phyloP scores from a whole-genome alignment of 1,139 yeast species.

The Suhomyces bribrorum region DNA sequence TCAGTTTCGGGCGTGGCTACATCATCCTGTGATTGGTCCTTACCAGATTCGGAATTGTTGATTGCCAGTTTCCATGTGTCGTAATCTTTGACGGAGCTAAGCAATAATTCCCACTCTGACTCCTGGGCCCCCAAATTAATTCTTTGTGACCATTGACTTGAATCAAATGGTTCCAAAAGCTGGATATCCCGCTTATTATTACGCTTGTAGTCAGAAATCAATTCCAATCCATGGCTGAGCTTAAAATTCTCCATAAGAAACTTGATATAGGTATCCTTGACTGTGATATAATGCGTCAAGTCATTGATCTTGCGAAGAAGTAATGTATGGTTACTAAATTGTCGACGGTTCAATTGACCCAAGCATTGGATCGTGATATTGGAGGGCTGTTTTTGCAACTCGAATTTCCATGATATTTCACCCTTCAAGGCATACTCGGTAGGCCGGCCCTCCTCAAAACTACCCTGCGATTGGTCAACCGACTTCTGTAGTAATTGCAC shows the following conservation, averaged over 20 bases:
- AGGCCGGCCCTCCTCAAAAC: background rate
- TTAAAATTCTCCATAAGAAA: conserved; percentile 40
- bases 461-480: background rate
- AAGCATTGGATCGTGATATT: conserved; percentile 20
- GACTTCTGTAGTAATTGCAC: conserved; percentile 1
- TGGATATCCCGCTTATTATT: conserved; percentile 18
- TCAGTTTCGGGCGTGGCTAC: conserved; percentile 2
- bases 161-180: conserved; percentile 20
- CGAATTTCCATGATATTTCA: conserved; percentile 27
- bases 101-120: conserved; percentile 3
- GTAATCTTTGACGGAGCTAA: conserved; percentile 6
- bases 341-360: conserved; percentile 25
- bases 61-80: conserved; percentile 12
- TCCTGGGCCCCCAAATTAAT: conserved; percentile 5
- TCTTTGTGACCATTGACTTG: conserved; percentile 18
- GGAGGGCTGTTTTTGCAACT: conserved; percentile 13
- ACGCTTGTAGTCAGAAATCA: conserved; percentile 30
- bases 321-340: conserved; percentile 26
- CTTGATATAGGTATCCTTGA: conserved; percentile 37
- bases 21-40: background rate
- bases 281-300: conserved; percentile 25
- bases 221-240: conserved; percentile 38
- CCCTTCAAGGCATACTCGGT: background rate
- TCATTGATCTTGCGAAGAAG: conserved; percentile 22
- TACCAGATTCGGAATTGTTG: no score